Evolutionary conservation across 805 yeast genomes (phyloP).

Genomic region (Ogataea allantospora): DNA sequence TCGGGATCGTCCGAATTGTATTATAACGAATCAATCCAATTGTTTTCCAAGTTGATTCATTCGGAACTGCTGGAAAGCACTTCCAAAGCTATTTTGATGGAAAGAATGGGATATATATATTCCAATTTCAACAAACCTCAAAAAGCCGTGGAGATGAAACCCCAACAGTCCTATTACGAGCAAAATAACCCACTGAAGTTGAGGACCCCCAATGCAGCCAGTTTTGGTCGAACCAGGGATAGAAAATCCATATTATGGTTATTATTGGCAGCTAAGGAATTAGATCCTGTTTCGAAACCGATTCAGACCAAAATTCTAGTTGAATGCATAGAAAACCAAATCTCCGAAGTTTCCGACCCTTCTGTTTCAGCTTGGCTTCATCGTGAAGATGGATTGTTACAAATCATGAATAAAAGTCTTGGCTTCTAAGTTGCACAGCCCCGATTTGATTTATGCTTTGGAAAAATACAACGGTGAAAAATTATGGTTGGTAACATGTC

Average conservation of each 20-base stretch:
- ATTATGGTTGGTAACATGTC: slow-evolving; percentile 19
- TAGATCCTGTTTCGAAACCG: slow-evolving; percentile 43
- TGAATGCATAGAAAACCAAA: slow-evolving; percentile 23
- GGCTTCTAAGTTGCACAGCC: slow-evolving; percentile 10
- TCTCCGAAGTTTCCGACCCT: slow-evolving; percentile 1
- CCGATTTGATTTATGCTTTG: not conserved
- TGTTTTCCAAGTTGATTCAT: slow-evolving; percentile 43
- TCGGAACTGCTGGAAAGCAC: slow-evolving; percentile 45
- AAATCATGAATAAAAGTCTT: slow-evolving; percentile 20
- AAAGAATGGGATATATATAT: slow-evolving; percentile 36
- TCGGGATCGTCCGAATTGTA: slow-evolving; percentile 37
- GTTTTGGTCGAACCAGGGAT: slow-evolving; percentile 55
- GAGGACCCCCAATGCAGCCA: slow-evolving; percentile 38
- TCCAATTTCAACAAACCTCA: slow-evolving; percentile 27
- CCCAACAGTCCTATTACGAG: slow-evolving; percentile 31
- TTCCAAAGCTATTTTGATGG: slow-evolving; percentile 39
- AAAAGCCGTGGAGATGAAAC: not conserved
- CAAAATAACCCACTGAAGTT: slow-evolving; percentile 34
- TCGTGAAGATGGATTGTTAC: slow-evolving; percentile 26
- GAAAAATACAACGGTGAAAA: slow-evolving; percentile 2
- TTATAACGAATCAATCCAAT: slow-evolving; percentile 45
- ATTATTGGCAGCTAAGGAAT: slow-evolving; percentile 68
- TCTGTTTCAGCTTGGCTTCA: slow-evolving; percentile 26
- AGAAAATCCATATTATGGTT: slow-evolving; percentile 80
- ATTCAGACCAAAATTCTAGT: slow-evolving; percentile 27